These are phyloP conservation scores for Hypoxylon sp. DNA, from an alignment of 2,329 filamentous ascomycete genomes.

Conservation along the genomic window DNA sequence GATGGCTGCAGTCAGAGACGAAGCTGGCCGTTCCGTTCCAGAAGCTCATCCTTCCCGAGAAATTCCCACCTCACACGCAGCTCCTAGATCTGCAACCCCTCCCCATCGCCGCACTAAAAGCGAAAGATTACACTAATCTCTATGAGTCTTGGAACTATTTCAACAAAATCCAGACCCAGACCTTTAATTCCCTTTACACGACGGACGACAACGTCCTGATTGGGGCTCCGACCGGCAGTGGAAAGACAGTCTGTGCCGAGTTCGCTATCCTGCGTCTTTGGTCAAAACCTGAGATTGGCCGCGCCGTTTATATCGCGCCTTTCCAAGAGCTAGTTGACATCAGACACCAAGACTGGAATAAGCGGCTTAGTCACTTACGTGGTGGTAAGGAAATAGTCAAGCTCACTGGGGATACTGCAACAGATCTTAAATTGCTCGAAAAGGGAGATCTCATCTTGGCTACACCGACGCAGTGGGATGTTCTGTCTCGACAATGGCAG, in stretches of 20 bases:
- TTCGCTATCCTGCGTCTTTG: slow-evolving; percentile 93
- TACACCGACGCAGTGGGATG: slow-evolving; percentile 95
- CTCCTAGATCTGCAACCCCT: slow-evolving; percentile 92
- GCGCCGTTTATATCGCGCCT: slow-evolving; percentile 93
- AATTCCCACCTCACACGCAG: slow-evolving; percentile 94
- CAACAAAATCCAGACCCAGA: slow-evolving; percentile 98
- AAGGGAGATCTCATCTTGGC: slow-evolving; percentile 90
- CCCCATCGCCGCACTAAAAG: slow-evolving; percentile 89
- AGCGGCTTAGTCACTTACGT: slow-evolving; percentile 77
- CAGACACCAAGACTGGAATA: slow-evolving; percentile 86
- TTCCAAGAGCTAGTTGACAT: slow-evolving; percentile 94
- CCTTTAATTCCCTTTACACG: slow-evolving; percentile 92
- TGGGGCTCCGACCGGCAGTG: slow-evolving; percentile 92
- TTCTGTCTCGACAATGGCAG: slow-evolving; percentile 95
- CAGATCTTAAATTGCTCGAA: slow-evolving; percentile 90
- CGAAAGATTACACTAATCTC: slow-evolving; percentile 82
- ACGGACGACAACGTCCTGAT: slow-evolving; percentile 95
- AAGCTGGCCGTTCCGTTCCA: slow-evolving; percentile 94
- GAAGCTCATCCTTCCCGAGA: slow-evolving; percentile 93
- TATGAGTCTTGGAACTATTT: slow-evolving; percentile 90
- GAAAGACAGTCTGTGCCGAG: slow-evolving; percentile 97
- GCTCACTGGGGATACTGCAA: slow-evolving; percentile 91
- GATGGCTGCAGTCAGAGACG: slow-evolving; percentile 99
- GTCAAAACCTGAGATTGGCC: slow-evolving; percentile 78
- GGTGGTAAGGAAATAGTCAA: slow-evolving; percentile 94